Evolutionary conservation across 805 yeast genomes (phyloP), one percentile per base, ranked within the genome.

Genomic region (Candida khao-thaluensis): DNA sequence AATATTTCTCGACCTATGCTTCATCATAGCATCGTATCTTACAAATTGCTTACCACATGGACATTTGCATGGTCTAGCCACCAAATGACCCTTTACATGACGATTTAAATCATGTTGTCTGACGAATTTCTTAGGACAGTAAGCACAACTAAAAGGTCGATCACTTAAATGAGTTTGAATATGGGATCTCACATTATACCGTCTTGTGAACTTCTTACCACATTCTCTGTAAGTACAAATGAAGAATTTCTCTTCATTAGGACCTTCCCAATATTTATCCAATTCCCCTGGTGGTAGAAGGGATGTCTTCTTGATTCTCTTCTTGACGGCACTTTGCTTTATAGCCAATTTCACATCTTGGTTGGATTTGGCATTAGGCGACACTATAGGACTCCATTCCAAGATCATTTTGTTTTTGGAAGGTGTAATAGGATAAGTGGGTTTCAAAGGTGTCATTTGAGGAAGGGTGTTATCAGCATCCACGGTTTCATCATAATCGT

Each of bases 101-200:
- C 99, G 76, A 44, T 87, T 77, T 51, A 93, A 70, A 62, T 93
- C 99, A 57, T 93, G 99, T 47, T 91, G 96, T 46, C 99, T 75
- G 17, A 93, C 99, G 66, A 93, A 93, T 26, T 86, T 77, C 50
- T 90, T 86, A 3, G 77, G 74, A 61, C 99, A 93, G 30, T 71
- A 71, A 3, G 69, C 68, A 64, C 99, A 93, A 0, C 74, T 67
- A 62, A 87, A 91, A 1, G 99, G 99, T 47, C 97, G 71, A 59
- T 95, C 99, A 57, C 91, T 82, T 35, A 93, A 64, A 69, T 93
- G 99, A 0, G 99, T 93, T 59, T 93, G 99, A 41, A 93, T 90
- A 60, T 93, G 99, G 0, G 96, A 87, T 45, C 98, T 71, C 9
- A 88, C 87, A 54, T 93, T 93, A 62, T 95, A 95, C 33, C 96